These are phyloP conservation scores for Lipomyces anomalus DNA, from an alignment of 805 yeast species.

Conservation along the genomic window DNA sequence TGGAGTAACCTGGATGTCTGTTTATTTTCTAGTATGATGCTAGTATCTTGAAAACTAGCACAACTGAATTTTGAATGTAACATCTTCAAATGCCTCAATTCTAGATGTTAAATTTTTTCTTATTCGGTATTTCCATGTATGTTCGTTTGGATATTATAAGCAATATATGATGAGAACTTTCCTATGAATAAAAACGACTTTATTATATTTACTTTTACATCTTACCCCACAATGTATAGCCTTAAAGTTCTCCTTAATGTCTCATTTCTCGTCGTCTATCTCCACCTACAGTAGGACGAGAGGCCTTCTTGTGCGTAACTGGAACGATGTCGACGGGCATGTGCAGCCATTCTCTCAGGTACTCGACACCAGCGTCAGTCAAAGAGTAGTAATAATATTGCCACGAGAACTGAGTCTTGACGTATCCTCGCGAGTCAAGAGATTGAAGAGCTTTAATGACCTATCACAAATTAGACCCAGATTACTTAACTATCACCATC, in stretches of 20 bases:
- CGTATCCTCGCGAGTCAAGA: slow-evolving; percentile 96
- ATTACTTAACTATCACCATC: background rate
- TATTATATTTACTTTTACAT: background rate
- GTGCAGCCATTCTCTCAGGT: slow-evolving; percentile 96
- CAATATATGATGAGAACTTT: too few species aligned
- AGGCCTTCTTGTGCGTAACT: slow-evolving; percentile 92
- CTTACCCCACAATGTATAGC: background rate
- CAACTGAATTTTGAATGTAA: too few species aligned
- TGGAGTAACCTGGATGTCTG: too few species aligned
- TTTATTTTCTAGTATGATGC: too few species aligned
- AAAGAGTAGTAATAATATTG: slow-evolving; percentile 99
- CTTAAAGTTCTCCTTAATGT: too few species aligned
- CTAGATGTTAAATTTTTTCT: too few species aligned
- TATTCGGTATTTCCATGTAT: too few species aligned
- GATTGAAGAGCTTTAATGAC: slow-evolving; percentile 97
- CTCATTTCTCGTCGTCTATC: slow-evolving; percentile 26
- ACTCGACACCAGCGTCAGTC: slow-evolving; percentile 99
- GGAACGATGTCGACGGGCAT: slow-evolving; percentile 99
- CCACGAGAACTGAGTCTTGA: slow-evolving; percentile 99
- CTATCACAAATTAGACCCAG: slow-evolving; percentile 5
- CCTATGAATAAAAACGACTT: background rate
- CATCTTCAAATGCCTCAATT: too few species aligned
- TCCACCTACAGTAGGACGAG: slow-evolving; percentile 52
- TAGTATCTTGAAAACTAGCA: too few species aligned
- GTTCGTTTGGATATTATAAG: too few species aligned